These are phyloP conservation scores for Lodderomyces pseudojiufengensis DNA, from an alignment of 1,139 yeast species.

Conservation along the genomic window DNA sequence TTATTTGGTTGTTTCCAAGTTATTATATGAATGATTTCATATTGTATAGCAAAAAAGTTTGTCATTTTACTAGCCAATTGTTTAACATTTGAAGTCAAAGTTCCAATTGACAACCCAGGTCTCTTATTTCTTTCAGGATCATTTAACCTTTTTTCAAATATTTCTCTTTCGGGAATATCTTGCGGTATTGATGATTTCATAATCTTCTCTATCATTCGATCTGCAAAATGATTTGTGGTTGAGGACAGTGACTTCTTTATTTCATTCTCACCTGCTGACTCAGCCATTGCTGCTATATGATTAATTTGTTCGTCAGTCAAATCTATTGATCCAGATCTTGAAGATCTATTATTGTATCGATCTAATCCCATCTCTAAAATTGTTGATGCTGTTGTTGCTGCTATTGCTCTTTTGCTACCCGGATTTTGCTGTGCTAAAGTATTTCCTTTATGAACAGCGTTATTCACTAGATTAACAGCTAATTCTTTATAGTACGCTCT, in stretches of 20 bases:
- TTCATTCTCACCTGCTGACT: constrained; percentile 22
- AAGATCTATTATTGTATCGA: constrained; percentile 14
- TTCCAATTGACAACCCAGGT: constrained; percentile 50
- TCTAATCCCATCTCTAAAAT: constrained; percentile 54
- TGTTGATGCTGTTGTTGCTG: constrained; percentile 59
- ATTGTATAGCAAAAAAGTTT: constrained; percentile 51
- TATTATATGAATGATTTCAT: constrained; percentile 49
- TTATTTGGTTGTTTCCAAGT: constrained; percentile 64
- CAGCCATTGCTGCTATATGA: constrained; percentile 19
- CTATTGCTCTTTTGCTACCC: constrained; percentile 44
- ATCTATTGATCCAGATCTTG: constrained; percentile 14
- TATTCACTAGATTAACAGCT: constrained; percentile 12
- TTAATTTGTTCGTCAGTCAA: constrained; percentile 19
- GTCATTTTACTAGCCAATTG: constrained; percentile 52
- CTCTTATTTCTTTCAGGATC: constrained; percentile 43
- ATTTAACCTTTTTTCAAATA: constrained; percentile 38
- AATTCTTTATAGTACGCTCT: constrained; percentile 10
- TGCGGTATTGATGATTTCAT: constrained; percentile 45
- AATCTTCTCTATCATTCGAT: constrained; percentile 51
- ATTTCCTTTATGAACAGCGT: constrained; percentile 16
- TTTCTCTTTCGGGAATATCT: constrained; percentile 42
- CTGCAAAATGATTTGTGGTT: constrained; percentile 47
- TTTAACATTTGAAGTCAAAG: constrained; percentile 49
- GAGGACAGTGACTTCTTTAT: constrained; percentile 7
- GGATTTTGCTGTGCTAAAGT: constrained; percentile 27